Evolutionary conservation across 1,139 yeast species (phyloP).

Genomic region (Yamadazyma dushanensis): DNA sequence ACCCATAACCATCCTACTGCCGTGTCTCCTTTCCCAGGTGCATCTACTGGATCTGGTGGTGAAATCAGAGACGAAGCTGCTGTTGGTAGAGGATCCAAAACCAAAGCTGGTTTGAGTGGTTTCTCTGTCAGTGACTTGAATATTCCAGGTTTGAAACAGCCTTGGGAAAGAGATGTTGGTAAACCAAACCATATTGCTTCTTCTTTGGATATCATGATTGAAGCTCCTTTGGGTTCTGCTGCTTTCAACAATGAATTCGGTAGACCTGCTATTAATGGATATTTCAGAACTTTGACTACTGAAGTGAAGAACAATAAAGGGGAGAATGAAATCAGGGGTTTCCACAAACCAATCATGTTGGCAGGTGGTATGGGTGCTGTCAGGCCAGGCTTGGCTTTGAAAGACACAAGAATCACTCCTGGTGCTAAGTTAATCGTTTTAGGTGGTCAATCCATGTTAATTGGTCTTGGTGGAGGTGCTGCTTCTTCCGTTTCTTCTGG

Average conservation of each 20-base stretch:
- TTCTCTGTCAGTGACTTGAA: constrained; percentile 88
- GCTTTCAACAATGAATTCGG: constrained; percentile 99
- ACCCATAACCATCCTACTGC: constrained; percentile 99
- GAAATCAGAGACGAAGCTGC: constrained; percentile 99
- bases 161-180: constrained; percentile 91
- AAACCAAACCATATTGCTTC: constrained; percentile 93
- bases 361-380: constrained; percentile 99
- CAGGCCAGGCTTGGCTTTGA: constrained; percentile 89
- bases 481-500: constrained; percentile 96
- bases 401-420: constrained; percentile 84
- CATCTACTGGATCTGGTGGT: constrained; percentile 99
- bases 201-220: constrained; percentile 90
- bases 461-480: constrained; percentile 99
- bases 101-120: constrained; percentile 96
- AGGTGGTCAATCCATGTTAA: constrained; percentile 98
- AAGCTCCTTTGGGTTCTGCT: constrained; percentile 97
- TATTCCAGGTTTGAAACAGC: constrained; percentile 84
- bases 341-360: constrained; percentile 98
- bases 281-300: constrained; percentile 92
- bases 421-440: constrained; percentile 90
- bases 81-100: constrained; percentile 95
- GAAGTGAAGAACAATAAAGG: constrained; percentile 63
- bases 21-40: constrained; percentile 98
- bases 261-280: constrained; percentile 95
- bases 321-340: constrained; percentile 81